Percentiles rank a stretch among this genome's conserved stretches.
phyloP scores from a whole-genome alignment of 352 stramenopile genomes.

The Phytophthora pistaciae region DNA sequence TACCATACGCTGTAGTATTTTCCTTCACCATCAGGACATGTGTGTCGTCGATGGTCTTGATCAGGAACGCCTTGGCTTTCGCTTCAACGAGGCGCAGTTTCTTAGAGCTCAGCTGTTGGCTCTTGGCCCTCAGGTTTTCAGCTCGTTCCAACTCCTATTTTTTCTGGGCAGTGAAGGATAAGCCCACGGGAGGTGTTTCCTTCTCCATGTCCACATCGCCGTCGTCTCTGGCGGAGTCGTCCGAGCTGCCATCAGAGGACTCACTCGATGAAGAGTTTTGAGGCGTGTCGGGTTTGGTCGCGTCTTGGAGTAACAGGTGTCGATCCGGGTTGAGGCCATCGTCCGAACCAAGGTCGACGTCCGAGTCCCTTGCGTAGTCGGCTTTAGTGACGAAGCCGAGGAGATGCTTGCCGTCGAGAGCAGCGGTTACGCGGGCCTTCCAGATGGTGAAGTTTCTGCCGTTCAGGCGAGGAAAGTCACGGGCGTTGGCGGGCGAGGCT shows the following conservation, averaged over 20 bases:
- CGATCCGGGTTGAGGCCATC: background rate
- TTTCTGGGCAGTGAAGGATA: constrained; percentile 9
- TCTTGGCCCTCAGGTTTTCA: constrained; percentile 17
- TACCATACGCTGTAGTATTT: constrained; percentile 14
- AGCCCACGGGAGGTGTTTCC: background rate
- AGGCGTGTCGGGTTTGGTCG: background rate
- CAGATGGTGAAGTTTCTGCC: constrained; percentile 10
- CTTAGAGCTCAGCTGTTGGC: constrained; percentile 9
- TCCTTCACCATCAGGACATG: constrained; percentile 19
- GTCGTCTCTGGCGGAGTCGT: background rate
- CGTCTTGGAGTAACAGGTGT: background rate
- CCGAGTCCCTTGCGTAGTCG: constrained; percentile 2
- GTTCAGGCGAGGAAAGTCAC: constrained; percentile 9
- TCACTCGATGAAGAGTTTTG: background rate
- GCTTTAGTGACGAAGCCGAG: constrained; percentile 17
- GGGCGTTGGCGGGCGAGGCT: constrained; percentile 3
- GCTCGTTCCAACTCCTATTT: constrained; percentile 1
- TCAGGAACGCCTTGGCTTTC: constrained; percentile 6
- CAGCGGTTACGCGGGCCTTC: constrained; percentile 10
- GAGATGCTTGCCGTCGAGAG: constrained; percentile 23
- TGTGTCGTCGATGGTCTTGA: constrained; percentile 4
- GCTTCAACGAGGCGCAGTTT: constrained; percentile 9
- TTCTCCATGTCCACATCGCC: constrained; percentile 2
- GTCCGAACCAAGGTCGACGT: constrained; percentile 1
- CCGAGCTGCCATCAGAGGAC: constrained; percentile 1